Percentiles rank a stretch among this genome's conserved stretches.
These are phyloP conservation scores for Scleroderma bovista DNA, from an alignment of 768 basidiomycete species.

Conservation along the genomic window DNA sequence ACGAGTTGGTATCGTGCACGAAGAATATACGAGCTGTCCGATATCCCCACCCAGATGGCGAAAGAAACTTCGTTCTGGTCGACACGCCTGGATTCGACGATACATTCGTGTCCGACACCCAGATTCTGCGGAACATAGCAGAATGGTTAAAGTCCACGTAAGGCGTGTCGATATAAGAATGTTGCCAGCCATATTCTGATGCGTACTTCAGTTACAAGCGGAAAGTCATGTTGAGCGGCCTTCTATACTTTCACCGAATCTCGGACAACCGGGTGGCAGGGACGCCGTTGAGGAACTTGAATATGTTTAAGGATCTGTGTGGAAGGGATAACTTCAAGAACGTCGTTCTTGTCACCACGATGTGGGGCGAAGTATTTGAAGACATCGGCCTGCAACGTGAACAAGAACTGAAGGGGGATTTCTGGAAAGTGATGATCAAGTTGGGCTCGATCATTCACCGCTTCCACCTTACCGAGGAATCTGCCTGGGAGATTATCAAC, in stretches of 20 bases:
- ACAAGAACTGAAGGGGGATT: constrained; percentile 19
- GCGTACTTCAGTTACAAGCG: constrained; percentile 17
- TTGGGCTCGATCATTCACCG: constrained; percentile 22
- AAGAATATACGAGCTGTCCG: constrained; percentile 11
- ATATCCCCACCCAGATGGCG: constrained; percentile 10
- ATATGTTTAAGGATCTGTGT: constrained; percentile 23
- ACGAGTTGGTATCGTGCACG: constrained; percentile 20
- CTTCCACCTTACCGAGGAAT: constrained; percentile 12
- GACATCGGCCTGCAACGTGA: constrained; percentile 20
- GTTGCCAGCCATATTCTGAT: not conserved
- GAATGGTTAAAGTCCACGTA: constrained; percentile 25
- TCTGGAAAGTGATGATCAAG: constrained; percentile 27
- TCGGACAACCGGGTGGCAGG: constrained; percentile 20
- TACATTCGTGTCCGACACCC: constrained; percentile 14
- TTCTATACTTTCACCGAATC: constrained; percentile 27
- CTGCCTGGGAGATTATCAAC: constrained; percentile 26
- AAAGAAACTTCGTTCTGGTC: constrained; percentile 8
- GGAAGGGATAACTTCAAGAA: constrained; percentile 23
- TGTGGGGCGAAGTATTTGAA: constrained; percentile 25
- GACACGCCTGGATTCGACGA: constrained; percentile 24
- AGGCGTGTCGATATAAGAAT: constrained; percentile 1
- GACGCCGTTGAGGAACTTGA: constrained; percentile 22
- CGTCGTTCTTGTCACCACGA: constrained; percentile 30
- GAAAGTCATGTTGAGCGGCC: constrained; percentile 22
- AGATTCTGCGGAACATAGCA: constrained; percentile 21